Percentiles rank a stretch among this genome's conserved stretches.
Conservation (phyloP, 1,139 yeast species). For the Tardiomyces blankii region DNA sequence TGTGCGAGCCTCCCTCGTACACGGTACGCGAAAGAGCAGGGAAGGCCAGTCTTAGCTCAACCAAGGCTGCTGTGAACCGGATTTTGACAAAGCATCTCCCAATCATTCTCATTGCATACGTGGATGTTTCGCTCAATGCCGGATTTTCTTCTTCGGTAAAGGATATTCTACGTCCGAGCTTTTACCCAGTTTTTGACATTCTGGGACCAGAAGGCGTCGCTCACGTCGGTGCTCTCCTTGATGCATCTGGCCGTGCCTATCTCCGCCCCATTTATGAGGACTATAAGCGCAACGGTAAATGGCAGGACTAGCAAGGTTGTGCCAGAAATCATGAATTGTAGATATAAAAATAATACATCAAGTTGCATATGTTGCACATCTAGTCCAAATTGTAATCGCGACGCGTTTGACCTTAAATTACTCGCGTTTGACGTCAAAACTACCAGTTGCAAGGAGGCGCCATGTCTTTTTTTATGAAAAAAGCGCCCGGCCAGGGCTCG, state of each 20-base stretch:
- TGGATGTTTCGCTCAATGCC: conserved; percentile 39
- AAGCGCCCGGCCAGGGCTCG: neutral
- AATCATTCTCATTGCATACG: conserved; percentile 41
- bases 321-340: neutral
- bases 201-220: conserved; percentile 57
- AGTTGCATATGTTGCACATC: neutral
- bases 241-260: conserved; percentile 56
- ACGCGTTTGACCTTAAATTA: no score
- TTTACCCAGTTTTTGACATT: conserved; percentile 57
- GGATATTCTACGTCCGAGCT: conserved; percentile 43
- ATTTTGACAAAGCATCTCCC: conserved; percentile 55
- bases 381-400: no score
- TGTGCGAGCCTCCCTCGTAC: conserved; percentile 56
- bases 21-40: conserved; percentile 19
- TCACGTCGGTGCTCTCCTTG: conserved; percentile 58
- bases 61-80: conserved; percentile 43
- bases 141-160: conserved; percentile 38
- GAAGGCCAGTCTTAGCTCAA: conserved; percentile 38
- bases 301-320: conserved; percentile 33
- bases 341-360: no score
- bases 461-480: neutral
- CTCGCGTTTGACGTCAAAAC: neutral
- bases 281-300: conserved; percentile 69
- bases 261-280: conserved; percentile 59
- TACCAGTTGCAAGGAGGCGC: neutral